Base-by-base conservation (phyloP, 345 rosid genomes). In the Odontarrhena argentea region DNA sequence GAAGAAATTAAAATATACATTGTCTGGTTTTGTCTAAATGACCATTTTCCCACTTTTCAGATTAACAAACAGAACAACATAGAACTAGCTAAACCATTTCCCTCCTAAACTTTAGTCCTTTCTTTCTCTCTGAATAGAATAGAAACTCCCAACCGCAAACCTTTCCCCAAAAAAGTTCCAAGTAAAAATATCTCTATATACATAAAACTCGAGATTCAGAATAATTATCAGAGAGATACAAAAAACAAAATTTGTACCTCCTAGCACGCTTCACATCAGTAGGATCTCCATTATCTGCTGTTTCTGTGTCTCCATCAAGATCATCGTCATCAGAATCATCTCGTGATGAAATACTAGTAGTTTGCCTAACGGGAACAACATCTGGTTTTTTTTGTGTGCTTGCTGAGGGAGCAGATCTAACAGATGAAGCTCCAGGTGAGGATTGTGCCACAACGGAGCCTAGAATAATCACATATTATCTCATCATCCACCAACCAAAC, bases 241-340 rank as follows among this genome's bases (percentile, higher is more conserved):
- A 51, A 37, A 30, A 28, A 32, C 38, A 54, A 56, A 42, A 55
- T 48, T 8, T 7, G 43, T 69, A 89, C 96, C 96, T 85, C 77
- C 89, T 84, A 62, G 78, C 86, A 69, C 95, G 94, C 77, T 80
- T 89, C 9, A 63, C 82, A 71, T 82, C 85, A 70, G 78, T 63
- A 18, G 85, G 95, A 81, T 75, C 87, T 60, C 45, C 71, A 70
- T 81, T 72, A 22, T 81, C 91, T 15, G 85, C 76, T 12, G 81
- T 89, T 78, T 79, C 96, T 1, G 77, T 87, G 54, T 91, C 97
- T 66, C 89, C 92, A 63, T 91, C 96, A 80, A 88, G 83, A 38
- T 87, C 99, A 51, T 94, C 97, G 55, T 83, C 88, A 67, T 89
- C 94, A 14, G 98, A 90, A 82, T 90, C 97, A 36, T 90, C 98